phyloP scores from a whole-genome alignment of 1,284 basidiomycete genomes.

The Ganoderma multipileum region DNA sequence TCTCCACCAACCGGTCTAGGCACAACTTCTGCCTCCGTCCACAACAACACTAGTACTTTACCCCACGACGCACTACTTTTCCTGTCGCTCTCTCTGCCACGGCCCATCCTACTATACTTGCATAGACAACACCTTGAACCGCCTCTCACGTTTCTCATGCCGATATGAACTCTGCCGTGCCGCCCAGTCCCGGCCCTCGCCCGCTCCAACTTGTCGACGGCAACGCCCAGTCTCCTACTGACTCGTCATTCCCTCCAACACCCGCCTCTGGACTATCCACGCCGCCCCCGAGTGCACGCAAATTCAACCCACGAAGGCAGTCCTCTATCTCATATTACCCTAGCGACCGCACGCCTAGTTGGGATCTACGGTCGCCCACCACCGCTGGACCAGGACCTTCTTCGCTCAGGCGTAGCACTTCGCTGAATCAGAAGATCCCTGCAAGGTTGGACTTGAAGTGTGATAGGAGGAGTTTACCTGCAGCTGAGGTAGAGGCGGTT shows the following conservation, averaged over 20 bases:
- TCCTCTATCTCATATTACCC: constrained; percentile 71
- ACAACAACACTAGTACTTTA: background rate
- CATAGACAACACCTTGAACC: constrained; percentile 12
- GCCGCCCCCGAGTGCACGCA: constrained; percentile 34
- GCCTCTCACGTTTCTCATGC: constrained; percentile 21
- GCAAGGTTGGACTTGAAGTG: constrained; percentile 27
- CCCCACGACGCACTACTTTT: background rate
- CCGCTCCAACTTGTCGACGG: constrained; percentile 43
- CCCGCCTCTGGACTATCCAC: constrained; percentile 32
- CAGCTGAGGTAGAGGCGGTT: constrained; percentile 22
- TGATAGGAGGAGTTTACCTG: constrained; percentile 37
- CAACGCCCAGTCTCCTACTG: constrained; percentile 28
- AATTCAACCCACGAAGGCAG: constrained; percentile 50
- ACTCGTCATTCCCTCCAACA: constrained; percentile 33
- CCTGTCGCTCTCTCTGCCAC: constrained; percentile 16
- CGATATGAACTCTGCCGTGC: constrained; percentile 30
- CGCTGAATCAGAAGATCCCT: constrained; percentile 28
- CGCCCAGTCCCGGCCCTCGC: constrained; percentile 32
- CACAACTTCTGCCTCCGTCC: background rate
- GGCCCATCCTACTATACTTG: background rate
- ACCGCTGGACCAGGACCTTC: constrained; percentile 23
- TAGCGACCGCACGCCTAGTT: constrained; percentile 41
- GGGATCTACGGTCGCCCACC: constrained; percentile 39
- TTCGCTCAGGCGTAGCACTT: constrained; percentile 35
- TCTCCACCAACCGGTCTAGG: constrained; percentile 3